phyloP scores from a whole-genome alignment of 2,329 filamentous ascomycete genomes.

The Paracamarosporium sp. region DNA sequence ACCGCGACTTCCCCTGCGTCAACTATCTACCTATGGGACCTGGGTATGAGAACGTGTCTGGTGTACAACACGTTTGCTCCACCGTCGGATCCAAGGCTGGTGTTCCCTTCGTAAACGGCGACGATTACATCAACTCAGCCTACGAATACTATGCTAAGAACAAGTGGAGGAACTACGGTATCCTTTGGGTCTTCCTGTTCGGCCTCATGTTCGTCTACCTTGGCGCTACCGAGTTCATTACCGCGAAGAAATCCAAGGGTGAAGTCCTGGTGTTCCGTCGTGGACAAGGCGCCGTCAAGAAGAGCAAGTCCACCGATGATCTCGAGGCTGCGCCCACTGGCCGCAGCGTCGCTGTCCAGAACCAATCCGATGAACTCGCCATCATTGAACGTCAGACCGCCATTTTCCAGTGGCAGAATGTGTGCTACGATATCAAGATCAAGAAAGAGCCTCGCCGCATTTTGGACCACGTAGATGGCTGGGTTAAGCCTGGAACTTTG shows the following conservation, averaged over 20 bases:
- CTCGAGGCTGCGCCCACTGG: constrained; percentile 44
- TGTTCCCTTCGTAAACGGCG: constrained; percentile 45
- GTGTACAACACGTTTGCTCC: constrained; percentile 47
- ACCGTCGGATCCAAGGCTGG: constrained; percentile 52
- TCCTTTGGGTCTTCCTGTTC: constrained; percentile 54
- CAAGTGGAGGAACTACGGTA: constrained; percentile 58
- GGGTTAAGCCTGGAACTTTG: constrained; percentile 90
- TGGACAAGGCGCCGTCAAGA: constrained; percentile 58
- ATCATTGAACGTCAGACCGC: constrained; percentile 70
- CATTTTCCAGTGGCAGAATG: constrained; percentile 84
- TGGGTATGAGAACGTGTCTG: constrained; percentile 45
- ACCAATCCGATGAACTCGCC: constrained; percentile 49
- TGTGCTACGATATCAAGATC: constrained; percentile 82
- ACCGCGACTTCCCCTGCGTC: constrained; percentile 63
- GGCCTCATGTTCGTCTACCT: constrained; percentile 52
- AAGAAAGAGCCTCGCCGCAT: constrained; percentile 78
- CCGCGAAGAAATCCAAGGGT: constrained; percentile 59
- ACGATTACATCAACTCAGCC: constrained; percentile 43
- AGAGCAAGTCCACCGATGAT: constrained; percentile 54
- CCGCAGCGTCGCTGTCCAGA: constrained; percentile 43
- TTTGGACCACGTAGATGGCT: constrained; percentile 85
- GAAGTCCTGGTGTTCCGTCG: constrained; percentile 59
- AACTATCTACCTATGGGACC: constrained; percentile 51
- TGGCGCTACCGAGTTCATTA: constrained; percentile 54
- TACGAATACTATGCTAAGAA: constrained; percentile 45